phyloP scores from a whole-genome alignment of 495 filamentous ascomycete species.

The Aspergillus ellipticus region DNA sequence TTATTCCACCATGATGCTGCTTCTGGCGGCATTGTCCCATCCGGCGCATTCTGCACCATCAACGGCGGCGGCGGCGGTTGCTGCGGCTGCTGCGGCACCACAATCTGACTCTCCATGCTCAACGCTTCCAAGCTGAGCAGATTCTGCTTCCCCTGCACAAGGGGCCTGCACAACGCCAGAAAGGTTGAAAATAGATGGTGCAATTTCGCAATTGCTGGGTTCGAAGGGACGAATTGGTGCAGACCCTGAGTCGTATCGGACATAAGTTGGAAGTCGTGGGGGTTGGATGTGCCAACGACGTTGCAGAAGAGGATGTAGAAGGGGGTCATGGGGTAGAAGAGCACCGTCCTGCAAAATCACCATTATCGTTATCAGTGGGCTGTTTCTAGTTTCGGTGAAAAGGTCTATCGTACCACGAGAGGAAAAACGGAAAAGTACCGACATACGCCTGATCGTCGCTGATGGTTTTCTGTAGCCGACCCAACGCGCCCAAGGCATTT shows the following conservation, averaged over 20 bases:
- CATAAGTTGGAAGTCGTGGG: conserved; percentile 28
- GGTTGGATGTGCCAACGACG: conserved; percentile 29
- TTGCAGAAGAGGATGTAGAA: conserved; percentile 36
- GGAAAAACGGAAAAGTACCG: conserved; percentile 28
- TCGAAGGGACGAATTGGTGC: conserved; percentile 21
- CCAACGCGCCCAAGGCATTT: conserved; percentile 21
- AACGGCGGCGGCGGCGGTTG: too few species aligned
- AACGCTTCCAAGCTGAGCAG: background rate
- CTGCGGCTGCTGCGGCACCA: too few species aligned
- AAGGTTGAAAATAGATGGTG: conserved; percentile 30
- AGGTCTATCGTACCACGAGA: conserved; percentile 31
- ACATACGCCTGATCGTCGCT: conserved; percentile 14
- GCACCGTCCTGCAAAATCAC: conserved; percentile 33
- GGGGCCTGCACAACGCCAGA: conserved; percentile 9
- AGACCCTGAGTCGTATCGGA: conserved; percentile 25
- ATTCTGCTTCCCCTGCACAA: conserved; percentile 13
- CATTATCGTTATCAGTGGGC: too few species aligned
- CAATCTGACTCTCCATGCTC: background rate
- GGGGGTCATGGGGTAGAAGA: conserved; percentile 28
- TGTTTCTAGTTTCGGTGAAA: too few species aligned
- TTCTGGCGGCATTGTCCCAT: background rate
- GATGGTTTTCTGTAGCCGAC: conserved; percentile 22
- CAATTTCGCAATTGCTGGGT: conserved; percentile 25
- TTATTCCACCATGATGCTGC: background rate
- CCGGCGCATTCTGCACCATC: background rate